Evolutionary conservation across 495 filamentous ascomycete genomes (phyloP), one percentile per base, ranked within the genome.

Genomic region (Penicillium daleae): DNA sequence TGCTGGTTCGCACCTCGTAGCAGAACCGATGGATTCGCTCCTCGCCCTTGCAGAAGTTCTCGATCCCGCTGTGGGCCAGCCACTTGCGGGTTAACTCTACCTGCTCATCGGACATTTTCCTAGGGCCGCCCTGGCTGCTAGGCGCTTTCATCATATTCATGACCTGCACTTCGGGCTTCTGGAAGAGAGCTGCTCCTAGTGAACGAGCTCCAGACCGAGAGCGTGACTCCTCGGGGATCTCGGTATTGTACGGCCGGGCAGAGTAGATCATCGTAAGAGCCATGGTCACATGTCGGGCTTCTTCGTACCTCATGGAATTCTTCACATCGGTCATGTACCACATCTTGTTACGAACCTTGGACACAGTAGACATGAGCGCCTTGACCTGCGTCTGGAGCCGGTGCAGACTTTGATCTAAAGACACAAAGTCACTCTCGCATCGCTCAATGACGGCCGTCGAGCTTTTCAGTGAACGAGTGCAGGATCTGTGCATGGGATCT

Each of bases 251-350:
- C 19, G 75, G 68, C 31, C 72, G 75, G 19, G 80, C 73, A 12
- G 86, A 77, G 64, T 82, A 86, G 52, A 81, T 79, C 95, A 99
- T 99, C n/a, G 88, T 90, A 73, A 99, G 77, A 32, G 95, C 95
- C 59, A 89, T 82, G 12, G 92, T 91, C 12, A 99, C 88, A 71
- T 94, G 89, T 61, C 88, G 88, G 24, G 92, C 92, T 72, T 96
- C 90, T 61, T 96, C 94, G 68, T 97, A 99, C 2, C 86, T 84
- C 44, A 86, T 91, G 19, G 94, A 97, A 68, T 97, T 94, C 58
- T 90, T 89, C 46, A 98, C 95, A 74, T 98, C 95, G 6, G 93
- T 96, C 65, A 95, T 91, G 73, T 97, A 99, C 95, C 95, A 99
- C 92, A 97, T 97, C 81, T 98, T 98, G 74, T 96, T 90, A 44